phyloP scores from a whole-genome alignment of 805 yeast species.

The Kodamaea laetipori region DNA sequence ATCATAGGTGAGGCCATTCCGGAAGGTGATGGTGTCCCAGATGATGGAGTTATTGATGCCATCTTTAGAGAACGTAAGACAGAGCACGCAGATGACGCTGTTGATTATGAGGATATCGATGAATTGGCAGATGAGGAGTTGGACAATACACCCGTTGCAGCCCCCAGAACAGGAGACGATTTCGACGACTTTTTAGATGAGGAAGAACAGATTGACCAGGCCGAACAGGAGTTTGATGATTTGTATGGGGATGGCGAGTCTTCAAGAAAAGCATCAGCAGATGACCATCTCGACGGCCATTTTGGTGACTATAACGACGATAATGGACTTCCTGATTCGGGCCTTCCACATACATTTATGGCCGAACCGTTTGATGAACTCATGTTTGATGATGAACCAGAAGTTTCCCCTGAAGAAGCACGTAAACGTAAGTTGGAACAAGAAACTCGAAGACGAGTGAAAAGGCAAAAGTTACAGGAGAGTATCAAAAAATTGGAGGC shows the following conservation, averaged over 20 bases:
- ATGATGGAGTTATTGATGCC: constrained; percentile 40
- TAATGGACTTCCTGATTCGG: constrained; percentile 19
- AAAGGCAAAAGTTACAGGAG: constrained; percentile 30
- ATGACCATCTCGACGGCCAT: not conserved
- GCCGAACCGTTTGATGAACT: constrained; percentile 10
- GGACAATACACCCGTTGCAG: constrained; percentile 39
- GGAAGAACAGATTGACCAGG: constrained; percentile 22
- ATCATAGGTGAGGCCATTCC: constrained; percentile 2
- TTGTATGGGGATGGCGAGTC: constrained; percentile 31
- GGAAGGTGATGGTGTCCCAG: constrained; percentile 30
- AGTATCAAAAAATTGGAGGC: constrained; percentile 34
- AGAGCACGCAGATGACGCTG: constrained; percentile 86
- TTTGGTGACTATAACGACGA: constrained; percentile 14
- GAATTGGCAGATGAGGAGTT: constrained; percentile 61
- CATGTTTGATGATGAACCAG: constrained; percentile 23
- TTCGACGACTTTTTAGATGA: constrained; percentile 24
- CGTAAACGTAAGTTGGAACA: constrained; percentile 22
- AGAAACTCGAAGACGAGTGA: constrained; percentile 25
- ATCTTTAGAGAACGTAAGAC: constrained; percentile 42
- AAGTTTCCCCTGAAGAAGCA: constrained; percentile 1
- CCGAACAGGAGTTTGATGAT: constrained; percentile 43
- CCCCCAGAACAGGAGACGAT: constrained; percentile 21
- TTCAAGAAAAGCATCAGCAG: not conserved
- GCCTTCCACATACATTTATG: constrained; percentile 14
- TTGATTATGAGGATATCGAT: constrained; percentile 53